Percentiles rank a stretch among this genome's conserved stretches.
Conservation (phyloP, 2,329 filamentous ascomycete genomes). For the Fusarium sp. region DNA sequence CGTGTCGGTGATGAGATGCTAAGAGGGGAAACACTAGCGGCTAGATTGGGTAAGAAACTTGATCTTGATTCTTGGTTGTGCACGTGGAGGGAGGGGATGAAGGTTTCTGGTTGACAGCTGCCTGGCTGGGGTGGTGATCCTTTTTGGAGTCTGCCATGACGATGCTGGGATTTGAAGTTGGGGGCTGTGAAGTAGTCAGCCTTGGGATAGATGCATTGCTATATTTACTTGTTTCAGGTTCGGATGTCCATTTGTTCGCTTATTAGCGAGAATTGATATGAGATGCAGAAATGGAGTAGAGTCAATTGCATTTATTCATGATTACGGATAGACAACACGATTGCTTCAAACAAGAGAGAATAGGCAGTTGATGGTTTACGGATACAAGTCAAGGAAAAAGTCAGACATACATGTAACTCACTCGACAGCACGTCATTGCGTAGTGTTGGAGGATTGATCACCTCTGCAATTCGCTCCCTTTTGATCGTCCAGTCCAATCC, state of each 20-base stretch:
- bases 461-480: constrained; percentile 16
- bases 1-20: background rate
- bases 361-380: background rate
- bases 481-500: background rate
- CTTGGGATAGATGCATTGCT: background rate
- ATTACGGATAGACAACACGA: background rate
- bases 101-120: background rate
- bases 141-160: background rate
- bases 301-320: background rate
- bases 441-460: constrained; percentile 7
- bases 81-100: background rate
- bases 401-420: background rate
- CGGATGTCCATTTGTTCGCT: no score
- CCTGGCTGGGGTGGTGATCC: background rate
- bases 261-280: background rate
- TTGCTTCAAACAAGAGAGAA: background rate
- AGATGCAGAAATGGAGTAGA: background rate
- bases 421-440: constrained; percentile 20
- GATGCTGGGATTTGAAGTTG: background rate
- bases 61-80: background rate
- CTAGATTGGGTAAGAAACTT: background rate
- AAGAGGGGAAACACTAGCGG: background rate
- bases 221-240: constrained; percentile 19
- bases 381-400: constrained; percentile 1
- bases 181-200: constrained; percentile 9